phyloP scores from a whole-genome alignment of 495 filamentous ascomycete genomes.

The Pyrenula aspistea region DNA sequence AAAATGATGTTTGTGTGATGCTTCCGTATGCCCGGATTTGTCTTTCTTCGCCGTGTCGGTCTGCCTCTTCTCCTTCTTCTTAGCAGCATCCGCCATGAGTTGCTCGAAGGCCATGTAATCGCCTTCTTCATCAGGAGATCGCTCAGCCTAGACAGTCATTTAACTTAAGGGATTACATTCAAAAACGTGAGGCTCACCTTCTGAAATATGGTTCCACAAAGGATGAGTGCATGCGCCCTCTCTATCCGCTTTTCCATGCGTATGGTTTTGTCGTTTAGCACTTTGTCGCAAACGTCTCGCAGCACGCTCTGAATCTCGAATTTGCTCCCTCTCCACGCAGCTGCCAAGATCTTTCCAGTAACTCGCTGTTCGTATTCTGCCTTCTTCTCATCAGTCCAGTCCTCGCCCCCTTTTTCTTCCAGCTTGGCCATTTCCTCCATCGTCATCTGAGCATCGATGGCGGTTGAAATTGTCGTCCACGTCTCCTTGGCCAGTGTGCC shows the following conservation, averaged over 20 bases:
- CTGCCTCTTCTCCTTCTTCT: slow-evolving; percentile 78
- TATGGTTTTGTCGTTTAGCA: slow-evolving; percentile 69
- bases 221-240: slow-evolving; percentile 75
- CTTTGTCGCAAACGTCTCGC: slow-evolving; percentile 70
- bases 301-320: slow-evolving; percentile 97
- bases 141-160: slow-evolving; percentile 52
- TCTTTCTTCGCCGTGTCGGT: slow-evolving; percentile 57
- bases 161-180: background rate
- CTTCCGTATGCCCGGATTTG: slow-evolving; percentile 18
- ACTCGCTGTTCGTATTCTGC: slow-evolving; percentile 91
- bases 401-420: slow-evolving; percentile 90
- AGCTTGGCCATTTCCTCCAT: slow-evolving; percentile 98
- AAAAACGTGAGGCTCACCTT: slow-evolving; percentile 45
- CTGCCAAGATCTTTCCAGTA: slow-evolving; percentile 96
- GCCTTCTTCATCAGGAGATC: slow-evolving; percentile 91
- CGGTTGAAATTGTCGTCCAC: slow-evolving; percentile 92
- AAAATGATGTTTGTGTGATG: background rate
- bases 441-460: slow-evolving; percentile 95
- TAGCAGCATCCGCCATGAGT: slow-evolving; percentile 88
- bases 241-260: slow-evolving; percentile 76
- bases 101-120: slow-evolving; percentile 99
- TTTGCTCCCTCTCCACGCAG: slow-evolving; percentile 92
- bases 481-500: slow-evolving; percentile 93
- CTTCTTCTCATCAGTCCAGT: slow-evolving; percentile 98
- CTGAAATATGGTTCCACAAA: slow-evolving; percentile 77